Evolutionary conservation across 2,329 filamentous ascomycete species (phyloP), one percentile per base, ranked within the genome.

Genomic region (Aurifilum marmelostoma): DNA sequence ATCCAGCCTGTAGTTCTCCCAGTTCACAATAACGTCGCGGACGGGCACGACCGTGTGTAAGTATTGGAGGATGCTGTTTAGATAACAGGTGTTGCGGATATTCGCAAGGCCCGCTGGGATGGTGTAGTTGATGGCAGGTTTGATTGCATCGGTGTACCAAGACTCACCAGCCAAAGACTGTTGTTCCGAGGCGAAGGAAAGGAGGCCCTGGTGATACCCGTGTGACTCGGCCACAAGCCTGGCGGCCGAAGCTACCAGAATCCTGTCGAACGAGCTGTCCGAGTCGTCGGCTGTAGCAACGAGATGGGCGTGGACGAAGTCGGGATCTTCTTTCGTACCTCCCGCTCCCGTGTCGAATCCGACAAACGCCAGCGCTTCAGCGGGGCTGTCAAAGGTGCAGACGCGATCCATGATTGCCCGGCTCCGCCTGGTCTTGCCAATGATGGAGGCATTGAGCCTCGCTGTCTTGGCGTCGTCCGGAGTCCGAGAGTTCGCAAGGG

Each of bases 11-110:
- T 91, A 87, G 5, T 88, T 79, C 34, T 95, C 89, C 73, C 92
- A 93, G 63, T 93, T 84, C 69, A 97, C 83, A 3, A 97, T 89
- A 72, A 97, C 87, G 6, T 96, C 87, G 63, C 95, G 88, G 39
- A 98, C 84, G 2, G 92, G 89, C 71, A 89, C 91, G 67, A 98
- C 88, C 0, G 94, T 97, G 77, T 97, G 97, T 73, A 97, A 91
- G 77, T 97, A 98, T 75, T 99, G 96, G 12, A 99, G 84, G 63
- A 99, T 87, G 80, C 95, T 98, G 82, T 99, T 99, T 67, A 99
- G 85, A 75, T 99, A 99, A 78, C 96, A 99, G 0, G 97, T 99
- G 76, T 99, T 99, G 69, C 96, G 94, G 68, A 98, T 97, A 74
- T 98, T 99, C 72, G 90, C 87, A 7, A 98, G 85, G 0, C 96